Base-by-base conservation (phyloP, 768 basidiomycete genomes). In the Tulasnella calospora region DNA sequence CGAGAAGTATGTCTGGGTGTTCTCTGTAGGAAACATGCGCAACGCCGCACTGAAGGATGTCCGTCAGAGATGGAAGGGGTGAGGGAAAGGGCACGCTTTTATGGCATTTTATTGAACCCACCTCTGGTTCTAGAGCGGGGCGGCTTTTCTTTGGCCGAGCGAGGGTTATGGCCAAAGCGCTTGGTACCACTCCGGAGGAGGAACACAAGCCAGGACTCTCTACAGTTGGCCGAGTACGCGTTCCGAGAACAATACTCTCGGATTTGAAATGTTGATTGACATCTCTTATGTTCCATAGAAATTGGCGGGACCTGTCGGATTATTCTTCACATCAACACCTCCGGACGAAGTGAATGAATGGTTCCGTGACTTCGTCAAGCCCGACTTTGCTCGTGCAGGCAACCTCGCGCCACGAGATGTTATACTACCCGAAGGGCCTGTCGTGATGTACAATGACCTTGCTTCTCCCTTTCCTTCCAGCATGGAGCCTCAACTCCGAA, bases 1-100 rank as follows among this genome's bases (percentile, higher is more conserved):
- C 86, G 98, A 94, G 92, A 90, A 90, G 82, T 96, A 98, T 84
- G 93, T 94, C 86, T 99, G 96, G 94, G 83, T 98, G 51, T 98
- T 99, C 83, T 91, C 93, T 81, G 94, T 98, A 7, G 96, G 96
- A 21, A 90, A 95, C 81, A 97, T 98, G 95, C 88, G 98, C 79
- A 99, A 97, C 86, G 87, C 95, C 36, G 92, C 95, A 85, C 86
- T 99, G 51, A 96, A 99, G 88, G 95, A 94, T 74, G 94, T 99
- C 71, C 89, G 98, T 81, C 91, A 91, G 79, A 87, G 93, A 80
- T 99, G 98, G 98, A 94, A 94, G 87, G 94, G 93, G 92, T 94
- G 81, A 7, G 80, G 75, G 86, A 27, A 21, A 30, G 17, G 55
- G 47, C 76, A 9, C 10, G 70, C 13, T 44, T 69, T 61, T 69